Evolutionary conservation across 106 monocot genomes (phyloP).

Genomic region (Dendrobium chrysotoxum): DNA sequence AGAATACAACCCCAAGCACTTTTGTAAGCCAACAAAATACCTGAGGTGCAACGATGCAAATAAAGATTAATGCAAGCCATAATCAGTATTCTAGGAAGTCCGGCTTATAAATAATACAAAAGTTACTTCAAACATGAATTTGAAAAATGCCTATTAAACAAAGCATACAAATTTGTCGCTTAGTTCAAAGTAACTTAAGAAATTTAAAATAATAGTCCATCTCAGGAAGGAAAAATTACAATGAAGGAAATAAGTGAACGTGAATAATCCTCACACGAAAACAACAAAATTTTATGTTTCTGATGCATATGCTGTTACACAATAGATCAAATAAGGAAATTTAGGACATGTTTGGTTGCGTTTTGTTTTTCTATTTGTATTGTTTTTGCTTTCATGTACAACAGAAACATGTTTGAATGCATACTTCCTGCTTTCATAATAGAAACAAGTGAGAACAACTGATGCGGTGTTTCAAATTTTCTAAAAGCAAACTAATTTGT

Average conservation of each 20-base stretch:
- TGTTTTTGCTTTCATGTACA: no score
- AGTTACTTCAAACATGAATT: background rate
- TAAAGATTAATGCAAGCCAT: background rate
- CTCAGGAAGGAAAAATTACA: background rate
- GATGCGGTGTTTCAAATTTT: no score
- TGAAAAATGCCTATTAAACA: background rate
- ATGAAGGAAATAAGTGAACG: background rate
- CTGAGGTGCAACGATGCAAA: conserved; percentile 17
- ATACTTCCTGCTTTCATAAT: no score
- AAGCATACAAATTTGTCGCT: background rate
- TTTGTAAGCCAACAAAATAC: conserved; percentile 80
- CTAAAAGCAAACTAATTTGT: no score
- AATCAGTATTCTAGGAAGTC: background rate
- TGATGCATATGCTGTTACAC: background rate
- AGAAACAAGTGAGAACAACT: no score
- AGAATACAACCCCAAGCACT: conserved; percentile 69
- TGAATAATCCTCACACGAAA: background rate
- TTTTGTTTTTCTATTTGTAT: no score
- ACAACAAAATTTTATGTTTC: background rate
- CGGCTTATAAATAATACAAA: background rate
- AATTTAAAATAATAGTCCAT: background rate
- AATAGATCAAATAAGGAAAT: no score
- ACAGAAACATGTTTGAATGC: no score
- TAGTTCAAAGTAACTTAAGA: background rate
- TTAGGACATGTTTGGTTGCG: no score